A percentile compares a stretch with the other conserved stretches of the same genome.
Evolutionary conservation across 495 filamentous ascomycete species (phyloP).

Genomic region (Evernia prunastri): DNA sequence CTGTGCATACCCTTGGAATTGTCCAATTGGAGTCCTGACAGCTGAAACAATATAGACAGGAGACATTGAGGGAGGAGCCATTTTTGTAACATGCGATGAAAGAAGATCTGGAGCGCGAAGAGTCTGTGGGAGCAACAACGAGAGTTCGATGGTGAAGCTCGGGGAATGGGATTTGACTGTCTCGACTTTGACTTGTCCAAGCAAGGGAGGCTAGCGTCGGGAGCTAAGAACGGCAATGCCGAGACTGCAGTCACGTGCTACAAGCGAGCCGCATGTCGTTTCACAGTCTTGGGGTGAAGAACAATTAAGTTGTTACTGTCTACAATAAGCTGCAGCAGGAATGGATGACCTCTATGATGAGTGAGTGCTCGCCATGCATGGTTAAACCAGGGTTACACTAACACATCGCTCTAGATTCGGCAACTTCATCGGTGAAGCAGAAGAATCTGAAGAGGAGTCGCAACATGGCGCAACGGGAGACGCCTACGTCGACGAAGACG

Average conservation of each 20-base stretch:
- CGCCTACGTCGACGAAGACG: slow-evolving; percentile 75
- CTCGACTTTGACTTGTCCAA: too few relatives aligned
- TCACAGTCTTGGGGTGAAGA: neutral
- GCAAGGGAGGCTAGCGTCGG: neutral
- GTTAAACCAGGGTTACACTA: slow-evolving; percentile 11
- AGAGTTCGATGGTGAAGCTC: too few relatives aligned
- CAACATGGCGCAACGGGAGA: slow-evolving; percentile 64
- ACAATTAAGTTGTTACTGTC: neutral
- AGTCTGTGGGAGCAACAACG: neutral
- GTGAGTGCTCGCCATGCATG: slow-evolving; percentile 39
- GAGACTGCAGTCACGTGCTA: neutral
- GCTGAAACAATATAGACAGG: slow-evolving; percentile 93
- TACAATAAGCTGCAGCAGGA: slow-evolving; percentile 22
- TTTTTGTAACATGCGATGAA: neutral
- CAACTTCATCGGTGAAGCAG: slow-evolving; percentile 90
- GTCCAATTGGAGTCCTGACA: slow-evolving; percentile 83
- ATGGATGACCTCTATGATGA: slow-evolving; percentile 87
- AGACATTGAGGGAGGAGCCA: slow-evolving; percentile 49
- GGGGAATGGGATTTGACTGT: too few relatives aligned
- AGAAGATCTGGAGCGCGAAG: neutral
- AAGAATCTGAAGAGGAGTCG: slow-evolving; percentile 81
- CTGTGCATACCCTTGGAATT: slow-evolving; percentile 74
- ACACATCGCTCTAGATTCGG: slow-evolving; percentile 62
- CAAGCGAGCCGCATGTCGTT: slow-evolving; percentile 5
- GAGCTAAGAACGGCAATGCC: too few relatives aligned